These are phyloP conservation scores for Fusarium devonianum DNA, from an alignment of 2,329 filamentous ascomycete genomes.

Conservation along the genomic window DNA sequence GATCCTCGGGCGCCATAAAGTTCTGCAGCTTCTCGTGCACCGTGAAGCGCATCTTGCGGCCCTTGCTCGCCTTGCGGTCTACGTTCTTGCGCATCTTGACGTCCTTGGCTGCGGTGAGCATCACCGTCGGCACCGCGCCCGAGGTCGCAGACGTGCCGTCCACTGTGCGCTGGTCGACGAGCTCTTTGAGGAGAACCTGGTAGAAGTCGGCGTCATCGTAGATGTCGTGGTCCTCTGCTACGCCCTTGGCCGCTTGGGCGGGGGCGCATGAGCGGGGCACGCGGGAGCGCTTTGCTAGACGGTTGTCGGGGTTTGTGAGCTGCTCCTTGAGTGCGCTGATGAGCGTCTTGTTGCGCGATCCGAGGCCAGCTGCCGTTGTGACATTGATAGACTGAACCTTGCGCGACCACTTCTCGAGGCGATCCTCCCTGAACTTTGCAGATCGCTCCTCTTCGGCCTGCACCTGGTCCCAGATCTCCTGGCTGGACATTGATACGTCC, in stretches of 20 bases:
- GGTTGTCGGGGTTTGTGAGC: constrained; percentile 66
- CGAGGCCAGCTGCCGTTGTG: constrained; percentile 37
- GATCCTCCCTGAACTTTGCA: constrained; percentile 68
- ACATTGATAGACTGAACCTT: constrained; percentile 65
- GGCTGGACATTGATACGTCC: constrained; percentile 63
- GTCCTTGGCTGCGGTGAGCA: constrained; percentile 74
- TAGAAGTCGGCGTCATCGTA: constrained; percentile 98
- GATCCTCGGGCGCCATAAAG: constrained; percentile 93
- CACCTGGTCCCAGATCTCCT: constrained; percentile 77
- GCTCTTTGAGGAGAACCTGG: constrained; percentile 87
- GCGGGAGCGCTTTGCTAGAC: constrained; percentile 72
- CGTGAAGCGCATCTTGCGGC: constrained; percentile 90
- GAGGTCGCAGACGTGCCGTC: constrained; percentile 63
- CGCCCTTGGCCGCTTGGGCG: constrained; percentile 65
- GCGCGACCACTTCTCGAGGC: constrained; percentile 88
- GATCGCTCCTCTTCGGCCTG: constrained; percentile 68
- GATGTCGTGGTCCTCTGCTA: constrained; percentile 67
- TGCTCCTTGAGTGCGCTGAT: constrained; percentile 74
- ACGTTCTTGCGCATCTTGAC: constrained; percentile 83
- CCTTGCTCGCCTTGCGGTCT: constrained; percentile 94
- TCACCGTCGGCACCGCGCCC: constrained; percentile 59
- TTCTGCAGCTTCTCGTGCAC: constrained; percentile 98
- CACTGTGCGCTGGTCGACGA: constrained; percentile 85
- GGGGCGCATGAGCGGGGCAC: constrained; percentile 81
- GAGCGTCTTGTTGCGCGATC: constrained; percentile 54